Evolutionary conservation across 257 asterid genomes (phyloP).

Genomic region (Solanum chilense): DNA sequence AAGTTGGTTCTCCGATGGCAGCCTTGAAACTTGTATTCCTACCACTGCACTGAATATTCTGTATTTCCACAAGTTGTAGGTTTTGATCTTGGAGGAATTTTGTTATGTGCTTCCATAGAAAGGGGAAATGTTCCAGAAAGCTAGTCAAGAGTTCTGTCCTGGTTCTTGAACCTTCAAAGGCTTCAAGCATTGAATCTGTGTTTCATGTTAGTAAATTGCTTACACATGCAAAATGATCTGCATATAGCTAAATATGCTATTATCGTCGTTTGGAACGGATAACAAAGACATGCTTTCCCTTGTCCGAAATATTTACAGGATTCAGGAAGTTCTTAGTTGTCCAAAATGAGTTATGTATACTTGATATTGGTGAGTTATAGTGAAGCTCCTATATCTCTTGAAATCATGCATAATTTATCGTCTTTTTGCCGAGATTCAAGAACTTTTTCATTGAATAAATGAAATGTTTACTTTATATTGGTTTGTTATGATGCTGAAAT

Average conservation of each 20-base stretch:
- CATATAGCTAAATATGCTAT: not conserved
- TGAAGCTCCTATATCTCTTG: not conserved
- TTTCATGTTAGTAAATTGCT: not conserved
- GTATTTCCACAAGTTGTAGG: constrained; percentile 40
- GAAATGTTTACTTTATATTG: not conserved
- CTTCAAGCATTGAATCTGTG: not conserved
- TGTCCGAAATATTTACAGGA: not conserved
- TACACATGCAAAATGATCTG: not conserved
- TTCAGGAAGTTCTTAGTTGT: not conserved
- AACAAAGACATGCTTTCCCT: not conserved
- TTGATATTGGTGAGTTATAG: not conserved
- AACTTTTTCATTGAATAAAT: not conserved
- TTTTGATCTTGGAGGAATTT: not conserved
- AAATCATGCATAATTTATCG: not conserved
- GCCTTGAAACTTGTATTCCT: constrained; percentile 19
- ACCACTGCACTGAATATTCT: constrained; percentile 55
- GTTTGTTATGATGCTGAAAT: not conserved
- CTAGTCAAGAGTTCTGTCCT: not conserved
- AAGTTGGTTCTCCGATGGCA: constrained; percentile 36
- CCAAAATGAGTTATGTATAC: not conserved
- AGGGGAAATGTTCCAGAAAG: not conserved
- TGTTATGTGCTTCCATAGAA: not conserved
- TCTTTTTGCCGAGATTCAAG: not conserved
- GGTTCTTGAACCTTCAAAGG: not conserved
- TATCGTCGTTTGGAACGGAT: not conserved